phyloP scores from a whole-genome alignment of 352 stramenopile species.

The Globisporangium polare region DNA sequence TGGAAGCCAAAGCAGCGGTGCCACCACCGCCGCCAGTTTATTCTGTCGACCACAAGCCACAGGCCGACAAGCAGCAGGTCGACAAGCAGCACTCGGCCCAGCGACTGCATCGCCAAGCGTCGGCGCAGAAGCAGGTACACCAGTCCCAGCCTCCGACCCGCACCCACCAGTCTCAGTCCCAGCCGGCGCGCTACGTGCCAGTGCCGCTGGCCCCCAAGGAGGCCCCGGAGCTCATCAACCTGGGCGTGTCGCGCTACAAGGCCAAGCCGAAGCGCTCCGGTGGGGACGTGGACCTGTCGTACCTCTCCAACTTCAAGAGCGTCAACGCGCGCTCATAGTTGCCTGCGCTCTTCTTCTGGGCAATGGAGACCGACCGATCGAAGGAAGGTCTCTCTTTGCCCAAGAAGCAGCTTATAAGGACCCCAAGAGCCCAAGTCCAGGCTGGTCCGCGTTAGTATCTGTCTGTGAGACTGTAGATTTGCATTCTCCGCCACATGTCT shows the following conservation, averaged over 20 bases:
- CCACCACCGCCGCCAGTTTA: not conserved
- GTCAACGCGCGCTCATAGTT: constrained; percentile 4
- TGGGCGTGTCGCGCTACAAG: constrained; percentile 9
- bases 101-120: not conserved
- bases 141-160: not conserved
- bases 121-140: not conserved
- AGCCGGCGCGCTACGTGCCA: not conserved
- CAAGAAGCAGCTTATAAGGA: not conserved
- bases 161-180: not conserved
- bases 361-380: not conserved
- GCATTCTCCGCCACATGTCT: not conserved
- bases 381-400: constrained; percentile 3
- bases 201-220: constrained; percentile 1
- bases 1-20: constrained; percentile 3
- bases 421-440: not conserved
- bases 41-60: not conserved
- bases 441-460: not conserved
- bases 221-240: constrained; percentile 9
- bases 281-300: constrained; percentile 14
- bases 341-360: not conserved
- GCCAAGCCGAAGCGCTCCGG: not conserved
- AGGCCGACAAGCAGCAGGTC: not conserved
- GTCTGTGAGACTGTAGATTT: not conserved
- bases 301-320: constrained; percentile 17
- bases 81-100: not conserved